phyloP scores from a whole-genome alignment of 2,329 filamentous ascomycete genomes.

The Ceratocystis smalleyi region DNA sequence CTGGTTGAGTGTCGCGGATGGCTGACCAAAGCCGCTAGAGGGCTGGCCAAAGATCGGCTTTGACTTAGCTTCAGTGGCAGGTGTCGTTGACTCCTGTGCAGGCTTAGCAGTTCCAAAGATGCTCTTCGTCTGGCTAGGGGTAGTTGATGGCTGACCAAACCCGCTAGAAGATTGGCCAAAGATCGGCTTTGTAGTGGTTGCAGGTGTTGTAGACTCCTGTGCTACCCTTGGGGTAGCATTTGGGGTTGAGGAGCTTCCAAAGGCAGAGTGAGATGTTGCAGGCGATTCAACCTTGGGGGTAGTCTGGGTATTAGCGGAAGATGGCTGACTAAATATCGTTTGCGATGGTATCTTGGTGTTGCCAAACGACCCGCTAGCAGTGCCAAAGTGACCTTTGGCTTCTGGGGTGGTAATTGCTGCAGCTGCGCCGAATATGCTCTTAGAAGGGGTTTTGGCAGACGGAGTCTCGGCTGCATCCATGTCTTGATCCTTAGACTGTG shows the following conservation, averaged over 20 bases:
- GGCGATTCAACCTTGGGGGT: neutral
- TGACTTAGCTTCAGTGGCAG: neutral
- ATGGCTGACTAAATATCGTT: neutral
- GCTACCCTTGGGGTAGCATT: neutral
- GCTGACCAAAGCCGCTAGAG: neutral
- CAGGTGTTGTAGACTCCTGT: neutral
- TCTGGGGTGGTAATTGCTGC: conserved; percentile 8
- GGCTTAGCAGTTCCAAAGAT: neutral
- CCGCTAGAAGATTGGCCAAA: conserved; percentile 5
- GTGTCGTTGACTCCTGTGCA: neutral
- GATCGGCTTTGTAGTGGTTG: neutral
- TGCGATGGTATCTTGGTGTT: neutral
- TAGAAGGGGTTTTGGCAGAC: conserved; percentile 26
- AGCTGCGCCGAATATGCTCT: conserved; percentile 22
- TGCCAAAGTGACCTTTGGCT: conserved; percentile 3
- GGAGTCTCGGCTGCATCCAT: conserved; percentile 31
- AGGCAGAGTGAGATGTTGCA: neutral
- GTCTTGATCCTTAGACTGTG: conserved; percentile 33
- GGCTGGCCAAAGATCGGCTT: conserved; percentile 3
- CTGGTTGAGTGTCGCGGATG: neutral
- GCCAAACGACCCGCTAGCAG: neutral
- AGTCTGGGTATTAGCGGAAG: neutral
- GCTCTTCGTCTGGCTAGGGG: neutral
- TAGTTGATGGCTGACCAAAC: conserved; percentile 6
- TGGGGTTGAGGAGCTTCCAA: neutral